Base-by-base conservation (phyloP, 1,139 yeast species). In the Suhomyces bokatorum region DNA sequence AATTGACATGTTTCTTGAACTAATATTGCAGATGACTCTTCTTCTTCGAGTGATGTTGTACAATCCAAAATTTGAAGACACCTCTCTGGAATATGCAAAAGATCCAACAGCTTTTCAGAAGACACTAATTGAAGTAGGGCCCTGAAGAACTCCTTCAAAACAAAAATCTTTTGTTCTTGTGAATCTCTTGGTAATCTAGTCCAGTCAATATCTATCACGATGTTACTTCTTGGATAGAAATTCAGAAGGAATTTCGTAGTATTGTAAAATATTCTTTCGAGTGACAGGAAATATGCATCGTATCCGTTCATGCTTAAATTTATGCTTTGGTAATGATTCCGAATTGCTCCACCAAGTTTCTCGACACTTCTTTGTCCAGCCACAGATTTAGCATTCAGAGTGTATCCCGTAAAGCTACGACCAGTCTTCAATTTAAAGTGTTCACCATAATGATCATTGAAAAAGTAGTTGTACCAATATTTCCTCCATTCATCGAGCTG, bases 401-500 rank as follows among this genome's bases (percentile, higher is more conserved):
- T 5, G 15, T 10, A 11, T 12, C 14, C 31, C 31, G 12, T 10
- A 11, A 31, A 31, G 28, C 7, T 11, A 17, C 36, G 27, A 2
- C 44, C 44, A 11, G 44, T n/a, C 22, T 36, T 41, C 34, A 41
- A 24, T 3, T 24, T 24, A 6, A 28, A n/a, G 13, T 14, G 10
- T 16, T 28, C 30, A 3, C 20, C 14, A 15, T 27, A 14, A 16
- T 29, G 17, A 3, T 32, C 32, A 6, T 12, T 7, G 15, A 32
- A 17, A 16, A 17, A 35, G 33, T 35, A 28, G 15, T 35, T n/a
- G 30, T 48, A 51, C 53, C 53, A 51, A 32, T 38, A 45, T 20
- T 36, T 26, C 32, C 53, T 48, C 55, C 55, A 51, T n/a, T 39
- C 26, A 6, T 27, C 30, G 2, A 37, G 30, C 45, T 30, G 41